phyloP scores from a whole-genome alignment of 257 asterid species.

The Scutellaria baicalensis region DNA sequence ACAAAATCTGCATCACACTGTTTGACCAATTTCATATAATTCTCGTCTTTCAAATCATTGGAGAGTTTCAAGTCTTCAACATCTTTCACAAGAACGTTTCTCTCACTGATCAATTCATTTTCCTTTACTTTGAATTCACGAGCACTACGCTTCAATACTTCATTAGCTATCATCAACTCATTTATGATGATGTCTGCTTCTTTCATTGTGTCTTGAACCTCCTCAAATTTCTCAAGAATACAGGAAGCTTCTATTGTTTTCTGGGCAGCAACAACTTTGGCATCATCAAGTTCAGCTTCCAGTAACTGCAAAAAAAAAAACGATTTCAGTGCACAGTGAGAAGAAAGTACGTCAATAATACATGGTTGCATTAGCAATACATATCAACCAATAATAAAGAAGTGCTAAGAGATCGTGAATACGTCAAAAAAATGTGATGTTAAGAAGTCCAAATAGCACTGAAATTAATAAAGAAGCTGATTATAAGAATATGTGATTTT shows the following conservation, averaged over 20 bases:
- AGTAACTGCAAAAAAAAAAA: slow-evolving; percentile 48
- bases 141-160: slow-evolving; percentile 60
- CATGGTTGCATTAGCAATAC: not conserved
- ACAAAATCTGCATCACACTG: slow-evolving; percentile 45
- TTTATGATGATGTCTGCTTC: slow-evolving; percentile 92
- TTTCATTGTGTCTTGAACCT: slow-evolving; percentile 77
- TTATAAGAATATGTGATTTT: not conserved
- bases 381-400: not conserved
- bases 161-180: slow-evolving; percentile 84
- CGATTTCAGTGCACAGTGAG: not conserved
- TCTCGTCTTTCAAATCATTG: slow-evolving; percentile 43
- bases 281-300: slow-evolving; percentile 74
- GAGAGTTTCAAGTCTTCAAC: slow-evolving; percentile 53
- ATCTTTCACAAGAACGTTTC: slow-evolving; percentile 38
- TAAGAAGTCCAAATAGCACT: not conserved
- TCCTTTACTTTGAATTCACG: slow-evolving; percentile 50
- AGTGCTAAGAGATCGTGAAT: not conserved
- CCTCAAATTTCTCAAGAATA: slow-evolving; percentile 79
- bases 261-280: slow-evolving; percentile 66
- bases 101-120: slow-evolving; percentile 30
- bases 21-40: slow-evolving; percentile 37
- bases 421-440: not conserved
- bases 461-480: not conserved
- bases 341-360: not conserved
- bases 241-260: slow-evolving; percentile 83